A percentile compares a stretch with the other conserved stretches of the same genome.
phyloP scores from a whole-genome alignment of 495 filamentous ascomycete genomes.

The Xylaria telfairii region DNA sequence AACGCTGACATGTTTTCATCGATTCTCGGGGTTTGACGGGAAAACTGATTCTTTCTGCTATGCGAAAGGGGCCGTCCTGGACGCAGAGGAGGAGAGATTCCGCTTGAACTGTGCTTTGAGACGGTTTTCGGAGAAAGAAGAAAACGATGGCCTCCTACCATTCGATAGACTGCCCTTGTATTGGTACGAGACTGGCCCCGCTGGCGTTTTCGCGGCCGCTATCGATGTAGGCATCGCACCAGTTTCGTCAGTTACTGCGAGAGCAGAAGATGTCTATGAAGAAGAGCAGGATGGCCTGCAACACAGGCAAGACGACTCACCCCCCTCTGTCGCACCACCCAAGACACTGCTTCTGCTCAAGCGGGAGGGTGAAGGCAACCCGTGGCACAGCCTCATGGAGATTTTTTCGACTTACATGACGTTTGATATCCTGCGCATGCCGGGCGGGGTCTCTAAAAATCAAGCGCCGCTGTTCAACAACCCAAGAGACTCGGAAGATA shows the following conservation, averaged over 20 bases:
- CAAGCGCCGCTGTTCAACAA: slow-evolving; percentile 13
- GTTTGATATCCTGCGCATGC: slow-evolving; percentile 30
- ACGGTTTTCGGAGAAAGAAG: slow-evolving; percentile 12
- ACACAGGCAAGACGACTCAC: background rate
- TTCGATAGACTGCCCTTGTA: slow-evolving; percentile 14
- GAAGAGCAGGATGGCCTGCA: background rate
- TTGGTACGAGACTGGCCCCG: slow-evolving; percentile 21
- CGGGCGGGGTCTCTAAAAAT: background rate
- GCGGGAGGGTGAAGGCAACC: slow-evolving; percentile 44
- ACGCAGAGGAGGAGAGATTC: background rate
- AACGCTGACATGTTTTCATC: slow-evolving; percentile 13
- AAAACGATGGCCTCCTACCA: background rate
- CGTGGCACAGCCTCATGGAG: slow-evolving; percentile 52
- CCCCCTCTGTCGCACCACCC: background rate
- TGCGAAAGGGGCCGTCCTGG: slow-evolving; percentile 7
- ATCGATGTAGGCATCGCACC: slow-evolving; percentile 1
- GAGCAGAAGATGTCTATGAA: background rate
- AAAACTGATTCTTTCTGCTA: slow-evolving; percentile 22
- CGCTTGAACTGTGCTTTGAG: slow-evolving; percentile 12
- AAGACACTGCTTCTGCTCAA: slow-evolving; percentile 45
- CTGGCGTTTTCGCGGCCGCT: background rate
- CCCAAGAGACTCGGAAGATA: slow-evolving; percentile 7
- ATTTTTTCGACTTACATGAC: slow-evolving; percentile 45
- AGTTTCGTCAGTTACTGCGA: too few relatives aligned
- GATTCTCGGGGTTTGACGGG: slow-evolving; percentile 2